Evolutionary conservation across 2,329 filamentous ascomycete genomes (phyloP).

Genomic region (Claviceps monticola): DNA sequence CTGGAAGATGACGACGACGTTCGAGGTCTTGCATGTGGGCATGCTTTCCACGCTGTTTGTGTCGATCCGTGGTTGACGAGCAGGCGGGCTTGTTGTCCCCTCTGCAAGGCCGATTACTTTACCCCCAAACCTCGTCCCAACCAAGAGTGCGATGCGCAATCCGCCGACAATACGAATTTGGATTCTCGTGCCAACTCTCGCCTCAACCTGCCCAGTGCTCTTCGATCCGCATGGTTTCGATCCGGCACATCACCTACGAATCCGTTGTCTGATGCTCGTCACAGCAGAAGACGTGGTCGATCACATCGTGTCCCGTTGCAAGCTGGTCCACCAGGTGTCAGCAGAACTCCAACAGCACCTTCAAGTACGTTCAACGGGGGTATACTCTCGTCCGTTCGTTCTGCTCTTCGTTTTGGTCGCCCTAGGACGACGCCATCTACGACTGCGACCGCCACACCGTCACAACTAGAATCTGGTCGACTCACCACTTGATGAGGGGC

Average conservation of each 20-base stretch:
- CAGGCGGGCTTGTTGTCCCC: slow-evolving; percentile 83
- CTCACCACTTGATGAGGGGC: slow-evolving; percentile 9
- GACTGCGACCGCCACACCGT: slow-evolving; percentile 24
- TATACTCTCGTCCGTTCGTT: slow-evolving; percentile 19
- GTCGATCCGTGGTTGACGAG: slow-evolving; percentile 95
- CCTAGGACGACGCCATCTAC: slow-evolving; percentile 7
- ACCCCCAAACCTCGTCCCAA: slow-evolving; percentile 71
- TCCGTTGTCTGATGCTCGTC: not conserved
- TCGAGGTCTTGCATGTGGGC: slow-evolving; percentile 86
- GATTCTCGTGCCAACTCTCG: slow-evolving; percentile 27
- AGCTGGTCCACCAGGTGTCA: slow-evolving; percentile 5
- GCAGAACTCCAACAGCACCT: slow-evolving; percentile 3
- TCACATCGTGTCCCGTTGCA: not conserved
- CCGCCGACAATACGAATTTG: slow-evolving; percentile 12
- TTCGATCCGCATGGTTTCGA: slow-evolving; percentile 27
- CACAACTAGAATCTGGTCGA: slow-evolving; percentile 32
- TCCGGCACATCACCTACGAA: slow-evolving; percentile 3
- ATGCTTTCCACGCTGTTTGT: slow-evolving; percentile 92
- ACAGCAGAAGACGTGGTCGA: slow-evolving; percentile 1
- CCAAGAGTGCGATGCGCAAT: slow-evolving; percentile 15
- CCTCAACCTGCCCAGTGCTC: slow-evolving; percentile 32
- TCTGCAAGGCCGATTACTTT: slow-evolving; percentile 98
- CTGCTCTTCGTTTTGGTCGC: slow-evolving; percentile 19
- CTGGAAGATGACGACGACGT: slow-evolving; percentile 94
- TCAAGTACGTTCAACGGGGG: slow-evolving; percentile 8